These are phyloP conservation scores for Moesziomyces sp. DNA, from an alignment of 1,284 basidiomycete genomes.

Conservation along the genomic window DNA sequence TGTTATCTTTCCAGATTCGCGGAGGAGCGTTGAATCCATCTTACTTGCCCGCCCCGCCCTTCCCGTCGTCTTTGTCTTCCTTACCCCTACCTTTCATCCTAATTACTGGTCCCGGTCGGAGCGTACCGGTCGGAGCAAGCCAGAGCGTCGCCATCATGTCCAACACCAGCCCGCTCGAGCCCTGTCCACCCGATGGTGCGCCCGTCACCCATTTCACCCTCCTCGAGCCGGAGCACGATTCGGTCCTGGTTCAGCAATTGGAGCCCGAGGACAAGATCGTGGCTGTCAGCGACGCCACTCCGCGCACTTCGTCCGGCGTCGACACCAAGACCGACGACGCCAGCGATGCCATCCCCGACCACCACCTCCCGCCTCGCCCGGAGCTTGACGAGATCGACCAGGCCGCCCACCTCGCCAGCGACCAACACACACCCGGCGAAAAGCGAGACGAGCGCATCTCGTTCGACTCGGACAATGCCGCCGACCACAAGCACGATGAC, in stretches of 20 bases:
- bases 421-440: not conserved
- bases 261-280: not conserved
- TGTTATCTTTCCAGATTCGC: no score
- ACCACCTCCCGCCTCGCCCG: constrained; percentile 34
- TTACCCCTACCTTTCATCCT: no score
- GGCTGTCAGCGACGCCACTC: not conserved
- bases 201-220: constrained; percentile 17
- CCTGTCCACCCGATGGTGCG: constrained; percentile 35
- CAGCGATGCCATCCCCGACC: constrained; percentile 19
- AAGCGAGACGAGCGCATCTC: constrained; percentile 28
- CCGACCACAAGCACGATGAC: not conserved
- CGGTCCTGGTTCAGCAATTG: constrained; percentile 15
- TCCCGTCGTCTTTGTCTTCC: no score
- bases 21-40: no score
- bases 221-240: constrained; percentile 28
- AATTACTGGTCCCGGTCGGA: no score
- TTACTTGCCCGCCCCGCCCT: no score
- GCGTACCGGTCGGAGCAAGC: no score
- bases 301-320: constrained; percentile 17
- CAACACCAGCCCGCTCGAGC: constrained; percentile 38
- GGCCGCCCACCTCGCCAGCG: not conserved
- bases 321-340: constrained; percentile 9
- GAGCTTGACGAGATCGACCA: constrained; percentile 22
- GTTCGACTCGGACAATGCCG: constrained; percentile 8
- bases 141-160: constrained; percentile 18